Percentiles rank a stretch among this genome's conserved stretches.
Conservation (phyloP, 192 early-diverging fungal genomes). For the Coemansia sp. region DNA sequence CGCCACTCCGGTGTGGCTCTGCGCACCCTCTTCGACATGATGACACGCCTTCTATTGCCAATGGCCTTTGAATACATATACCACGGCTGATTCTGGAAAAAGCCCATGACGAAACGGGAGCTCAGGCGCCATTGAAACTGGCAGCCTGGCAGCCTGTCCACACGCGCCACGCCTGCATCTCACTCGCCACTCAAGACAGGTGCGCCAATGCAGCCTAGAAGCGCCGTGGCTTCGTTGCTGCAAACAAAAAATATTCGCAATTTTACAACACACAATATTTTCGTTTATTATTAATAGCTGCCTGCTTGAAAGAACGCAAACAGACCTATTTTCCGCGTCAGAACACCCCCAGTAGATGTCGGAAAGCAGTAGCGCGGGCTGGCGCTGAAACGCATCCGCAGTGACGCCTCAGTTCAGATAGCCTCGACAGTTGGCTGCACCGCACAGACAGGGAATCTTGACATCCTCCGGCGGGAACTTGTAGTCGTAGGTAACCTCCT, state of each 20-base stretch:
- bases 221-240: background rate
- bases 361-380: background rate
- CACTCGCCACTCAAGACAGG: background rate
- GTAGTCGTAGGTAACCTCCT: constrained; percentile 99
- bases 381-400: background rate
- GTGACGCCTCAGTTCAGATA: constrained; percentile 63
- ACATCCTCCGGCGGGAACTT: constrained; percentile 63
- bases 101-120: background rate
- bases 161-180: background rate
- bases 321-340: too few species aligned
- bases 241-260: background rate
- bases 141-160: background rate
- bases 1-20: too few species aligned
- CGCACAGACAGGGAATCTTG: constrained; percentile 99
- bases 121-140: background rate
- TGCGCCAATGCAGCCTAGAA: background rate
- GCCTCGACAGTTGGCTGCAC: constrained; percentile 78
- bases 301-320: too few species aligned
- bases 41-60: too few species aligned
- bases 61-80: background rate
- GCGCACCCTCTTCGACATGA: too few species aligned
- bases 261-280: background rate
- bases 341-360: background rate
- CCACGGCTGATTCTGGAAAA: background rate
- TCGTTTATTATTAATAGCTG: too few species aligned